phyloP scores from a whole-genome alignment of 495 filamentous ascomycete species.

The Aspergillus avenaceus region DNA sequence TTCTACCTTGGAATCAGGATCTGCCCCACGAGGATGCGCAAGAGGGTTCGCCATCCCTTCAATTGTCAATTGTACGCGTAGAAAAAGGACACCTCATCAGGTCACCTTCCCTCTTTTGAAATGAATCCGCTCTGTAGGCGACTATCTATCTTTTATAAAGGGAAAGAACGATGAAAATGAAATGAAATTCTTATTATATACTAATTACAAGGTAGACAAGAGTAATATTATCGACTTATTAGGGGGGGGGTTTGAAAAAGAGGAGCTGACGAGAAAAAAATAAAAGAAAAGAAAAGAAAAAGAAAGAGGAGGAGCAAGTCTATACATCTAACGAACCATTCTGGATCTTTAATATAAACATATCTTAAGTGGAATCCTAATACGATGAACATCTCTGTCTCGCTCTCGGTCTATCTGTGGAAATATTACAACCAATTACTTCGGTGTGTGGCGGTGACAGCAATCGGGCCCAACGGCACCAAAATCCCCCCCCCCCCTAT shows the following conservation, averaged over 20 bases:
- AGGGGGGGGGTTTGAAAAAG: too few species aligned
- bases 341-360: too few species aligned
- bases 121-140: neutral
- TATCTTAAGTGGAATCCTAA: neutral
- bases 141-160: too few species aligned
- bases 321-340: neutral
- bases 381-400: neutral
- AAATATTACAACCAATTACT: neutral
- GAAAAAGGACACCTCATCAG: conserved; percentile 12
- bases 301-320: neutral
- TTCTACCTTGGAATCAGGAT: conserved; percentile 4
- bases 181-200: too few species aligned
- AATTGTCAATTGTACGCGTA: neutral
- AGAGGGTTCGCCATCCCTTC: conserved; percentile 18
- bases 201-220: too few species aligned
- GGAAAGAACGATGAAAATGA: too few species aligned
- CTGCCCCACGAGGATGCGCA: conserved; percentile 31
- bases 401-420: neutral
- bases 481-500: conserved; percentile 5
- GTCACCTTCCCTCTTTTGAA: neutral
- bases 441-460: conserved; percentile 17
- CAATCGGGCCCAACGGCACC: conserved; percentile 10
- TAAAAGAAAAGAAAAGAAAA: too few species aligned
- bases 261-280: too few species aligned
- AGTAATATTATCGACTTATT: too few species aligned